phyloP scores from a whole-genome alignment of 1,139 yeast genomes.

The Kurtzmaniella quercitrusa region DNA sequence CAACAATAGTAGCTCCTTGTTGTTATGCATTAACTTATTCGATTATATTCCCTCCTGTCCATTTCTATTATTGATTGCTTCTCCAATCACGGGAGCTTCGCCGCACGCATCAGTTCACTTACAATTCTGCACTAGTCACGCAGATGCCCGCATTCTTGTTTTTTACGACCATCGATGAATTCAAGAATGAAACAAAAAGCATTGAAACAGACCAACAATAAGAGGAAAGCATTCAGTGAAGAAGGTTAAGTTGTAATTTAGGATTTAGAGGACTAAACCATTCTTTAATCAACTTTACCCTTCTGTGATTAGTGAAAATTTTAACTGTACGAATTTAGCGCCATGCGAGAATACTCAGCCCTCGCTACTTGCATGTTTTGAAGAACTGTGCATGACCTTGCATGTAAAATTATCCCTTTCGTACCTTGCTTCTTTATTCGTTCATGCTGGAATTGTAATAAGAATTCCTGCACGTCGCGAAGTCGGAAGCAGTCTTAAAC shows the following conservation, averaged over 20 bases:
- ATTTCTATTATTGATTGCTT: neutral
- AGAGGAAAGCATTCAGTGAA: too few species aligned
- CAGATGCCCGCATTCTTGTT: neutral
- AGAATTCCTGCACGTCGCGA: constrained; percentile 1
- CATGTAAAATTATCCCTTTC: constrained; percentile 1
- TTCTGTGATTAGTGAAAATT: neutral
- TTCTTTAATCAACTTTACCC: too few species aligned
- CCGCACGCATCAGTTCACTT: neutral
- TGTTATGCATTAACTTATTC: neutral
- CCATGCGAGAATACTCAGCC: neutral
- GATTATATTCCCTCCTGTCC: neutral
- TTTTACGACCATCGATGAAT: neutral
- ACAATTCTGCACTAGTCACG: constrained; percentile 1
- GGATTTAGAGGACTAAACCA: too few species aligned
- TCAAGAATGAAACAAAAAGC: neutral
- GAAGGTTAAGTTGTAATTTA: too few species aligned
- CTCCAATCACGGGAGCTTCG: neutral
- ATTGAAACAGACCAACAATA: too few species aligned
- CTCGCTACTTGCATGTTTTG: constrained; percentile 3
- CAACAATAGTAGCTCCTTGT: neutral
- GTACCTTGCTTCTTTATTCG: constrained; percentile 2
- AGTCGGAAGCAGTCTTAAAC: constrained; percentile 1
- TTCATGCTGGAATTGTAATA: neutral
- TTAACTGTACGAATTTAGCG: neutral
- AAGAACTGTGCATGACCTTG: constrained; percentile 2